Conservation (phyloP, 306 rosid genomes). For the Prunus campanulata region DNA sequence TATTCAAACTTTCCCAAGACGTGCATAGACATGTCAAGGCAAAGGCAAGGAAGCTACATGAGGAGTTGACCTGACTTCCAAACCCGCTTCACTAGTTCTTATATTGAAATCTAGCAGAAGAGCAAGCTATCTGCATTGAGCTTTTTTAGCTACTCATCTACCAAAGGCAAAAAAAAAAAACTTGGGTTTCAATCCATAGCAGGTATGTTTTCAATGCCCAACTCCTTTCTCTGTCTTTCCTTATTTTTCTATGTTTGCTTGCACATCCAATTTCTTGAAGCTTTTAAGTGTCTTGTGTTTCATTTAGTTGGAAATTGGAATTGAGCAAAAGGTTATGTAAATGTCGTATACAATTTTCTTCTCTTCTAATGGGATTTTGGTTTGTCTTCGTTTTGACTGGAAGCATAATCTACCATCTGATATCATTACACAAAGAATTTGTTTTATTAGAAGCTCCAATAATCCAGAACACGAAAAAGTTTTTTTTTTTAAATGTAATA, state of each 20-base stretch:
- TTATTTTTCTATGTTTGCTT: neutral
- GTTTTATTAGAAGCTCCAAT: no score
- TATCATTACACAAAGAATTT: no score
- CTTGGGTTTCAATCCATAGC: neutral
- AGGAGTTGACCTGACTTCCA: neutral
- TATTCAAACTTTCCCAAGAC: no score
- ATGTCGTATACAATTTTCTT: neutral
- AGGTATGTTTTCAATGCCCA: constrained; percentile 3
- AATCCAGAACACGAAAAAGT: no score
- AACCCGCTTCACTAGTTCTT: neutral
- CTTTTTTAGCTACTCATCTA: neutral
- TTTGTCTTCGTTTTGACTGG: neutral
- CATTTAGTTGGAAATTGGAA: neutral
- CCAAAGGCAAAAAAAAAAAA: neutral
- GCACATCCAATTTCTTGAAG: neutral
- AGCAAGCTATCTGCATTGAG: neutral
- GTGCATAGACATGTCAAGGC: neutral
- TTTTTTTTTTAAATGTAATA: no score
- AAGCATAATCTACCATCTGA: no score
- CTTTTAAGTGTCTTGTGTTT: neutral
- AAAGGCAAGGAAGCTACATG: neutral
- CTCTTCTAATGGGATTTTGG: neutral
- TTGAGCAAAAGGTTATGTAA: neutral
- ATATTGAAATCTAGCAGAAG: neutral
- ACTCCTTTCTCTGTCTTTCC: neutral